phyloP scores from a whole-genome alignment of 306 rosid species.

The Dicorynia guianensis region DNA sequence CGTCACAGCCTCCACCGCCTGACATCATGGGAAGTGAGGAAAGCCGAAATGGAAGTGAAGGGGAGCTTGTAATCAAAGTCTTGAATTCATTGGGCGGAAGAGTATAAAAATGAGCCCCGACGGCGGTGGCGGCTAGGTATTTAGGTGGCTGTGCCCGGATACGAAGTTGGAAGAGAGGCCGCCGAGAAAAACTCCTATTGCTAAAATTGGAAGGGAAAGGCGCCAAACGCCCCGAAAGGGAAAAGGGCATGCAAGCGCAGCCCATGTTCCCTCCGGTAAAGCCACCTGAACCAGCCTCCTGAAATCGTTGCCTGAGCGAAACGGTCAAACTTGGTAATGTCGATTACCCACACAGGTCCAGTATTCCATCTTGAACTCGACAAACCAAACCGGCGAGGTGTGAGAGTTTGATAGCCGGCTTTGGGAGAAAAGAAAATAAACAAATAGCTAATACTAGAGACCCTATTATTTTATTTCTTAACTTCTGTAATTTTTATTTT shows the following conservation, averaged over 20 bases:
- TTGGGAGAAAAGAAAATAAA: too few species aligned
- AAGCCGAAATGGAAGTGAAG: conserved; percentile 41
- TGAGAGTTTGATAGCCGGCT: too few species aligned
- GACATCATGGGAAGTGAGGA: conserved; percentile 28
- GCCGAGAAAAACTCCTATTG: background rate
- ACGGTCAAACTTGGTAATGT: too few species aligned
- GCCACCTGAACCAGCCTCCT: background rate
- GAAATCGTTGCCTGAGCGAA: too few species aligned
- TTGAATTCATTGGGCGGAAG: conserved; percentile 24
- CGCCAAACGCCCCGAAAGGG: conserved; percentile 27
- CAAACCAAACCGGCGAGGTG: too few species aligned
- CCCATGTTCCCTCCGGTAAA: conserved; percentile 38
- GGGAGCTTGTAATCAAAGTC: background rate
- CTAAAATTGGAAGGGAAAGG: background rate
- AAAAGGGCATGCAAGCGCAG: conserved; percentile 34
- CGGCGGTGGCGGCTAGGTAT: background rate
- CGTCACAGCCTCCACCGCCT: conserved; percentile 30
- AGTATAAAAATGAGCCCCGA: background rate
- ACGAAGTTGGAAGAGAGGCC: conserved; percentile 5
- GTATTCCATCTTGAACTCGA: too few species aligned
- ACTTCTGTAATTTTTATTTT: too few species aligned
- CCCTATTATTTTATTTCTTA: too few species aligned
- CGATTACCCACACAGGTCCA: too few species aligned
- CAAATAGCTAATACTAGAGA: too few species aligned
- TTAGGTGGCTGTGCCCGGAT: background rate